A percentile compares a stretch with the other conserved stretches of the same genome.
These are phyloP conservation scores for Basipetospora chlamydospora DNA, from an alignment of 2,329 filamentous ascomycete genomes.

Conservation along the genomic window DNA sequence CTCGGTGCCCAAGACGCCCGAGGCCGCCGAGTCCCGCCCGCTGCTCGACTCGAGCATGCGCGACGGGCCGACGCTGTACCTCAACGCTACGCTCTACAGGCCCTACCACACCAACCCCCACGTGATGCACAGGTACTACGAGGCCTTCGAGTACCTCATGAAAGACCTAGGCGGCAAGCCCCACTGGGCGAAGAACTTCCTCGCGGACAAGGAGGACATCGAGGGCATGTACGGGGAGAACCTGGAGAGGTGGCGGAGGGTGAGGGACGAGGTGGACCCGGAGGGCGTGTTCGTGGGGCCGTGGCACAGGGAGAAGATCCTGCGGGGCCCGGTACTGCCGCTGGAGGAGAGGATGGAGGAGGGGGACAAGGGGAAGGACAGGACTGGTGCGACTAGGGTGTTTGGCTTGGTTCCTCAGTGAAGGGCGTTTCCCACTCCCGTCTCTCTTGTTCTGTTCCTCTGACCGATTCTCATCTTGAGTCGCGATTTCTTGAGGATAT, in stretches of 20 bases:
- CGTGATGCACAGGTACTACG: conserved; percentile 63
- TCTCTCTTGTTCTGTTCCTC: no score
- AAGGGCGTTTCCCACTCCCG: no score
- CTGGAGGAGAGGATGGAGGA: conserved; percentile 11
- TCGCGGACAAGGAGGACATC: conserved; percentile 44
- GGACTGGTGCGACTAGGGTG: conserved; percentile 1
- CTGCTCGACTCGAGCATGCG: conserved; percentile 55
- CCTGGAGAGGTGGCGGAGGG: conserved; percentile 49
- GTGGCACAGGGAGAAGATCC: conserved; percentile 66
- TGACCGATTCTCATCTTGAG: no score
- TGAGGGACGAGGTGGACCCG: conserved; percentile 59
- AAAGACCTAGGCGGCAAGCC: conserved; percentile 66
- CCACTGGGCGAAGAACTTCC: conserved; percentile 91
- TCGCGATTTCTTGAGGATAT: no score
- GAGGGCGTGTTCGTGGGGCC: conserved; percentile 81
- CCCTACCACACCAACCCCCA: conserved; percentile 68
- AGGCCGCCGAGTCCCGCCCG: conserved; percentile 18
- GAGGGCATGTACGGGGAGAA: conserved; percentile 54
- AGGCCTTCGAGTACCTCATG: conserved; percentile 87
- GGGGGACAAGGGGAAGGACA: conserved; percentile 4
- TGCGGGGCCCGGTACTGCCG: conserved; percentile 21
- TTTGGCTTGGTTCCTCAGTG: no score
- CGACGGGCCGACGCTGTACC: conserved; percentile 64
- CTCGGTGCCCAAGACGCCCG: conserved; percentile 28
- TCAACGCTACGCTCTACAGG: conserved; percentile 81